phyloP scores from a whole-genome alignment of 208 protist genomes.

The Acanthamoeba polyphaga region DNA sequence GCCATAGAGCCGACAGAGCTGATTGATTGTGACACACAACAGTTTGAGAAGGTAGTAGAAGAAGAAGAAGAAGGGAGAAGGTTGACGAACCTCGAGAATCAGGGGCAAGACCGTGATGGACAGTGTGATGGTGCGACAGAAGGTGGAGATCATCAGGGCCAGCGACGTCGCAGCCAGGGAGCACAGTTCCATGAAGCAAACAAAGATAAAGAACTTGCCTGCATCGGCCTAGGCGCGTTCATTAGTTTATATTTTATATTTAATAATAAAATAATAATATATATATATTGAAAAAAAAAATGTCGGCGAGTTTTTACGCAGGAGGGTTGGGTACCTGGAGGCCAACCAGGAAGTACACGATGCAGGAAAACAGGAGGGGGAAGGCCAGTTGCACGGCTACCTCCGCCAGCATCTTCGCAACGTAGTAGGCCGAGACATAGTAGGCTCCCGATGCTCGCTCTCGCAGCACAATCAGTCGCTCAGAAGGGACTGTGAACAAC shows the following conservation, averaged over 20 bases:
- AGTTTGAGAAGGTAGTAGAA: too few relatives aligned
- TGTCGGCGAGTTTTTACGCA: too few relatives aligned
- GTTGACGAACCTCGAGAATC: not conserved
- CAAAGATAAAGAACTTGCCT: constrained; percentile 73
- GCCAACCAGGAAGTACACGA: constrained; percentile 68
- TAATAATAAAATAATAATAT: too few relatives aligned
- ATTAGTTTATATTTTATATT: too few relatives aligned
- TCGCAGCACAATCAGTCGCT: constrained; percentile 78
- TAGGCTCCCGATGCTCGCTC: constrained; percentile 80
- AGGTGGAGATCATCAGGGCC: constrained; percentile 72
- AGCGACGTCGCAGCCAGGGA: constrained; percentile 56
- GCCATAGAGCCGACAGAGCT: constrained; percentile 70
- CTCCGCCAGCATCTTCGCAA: constrained; percentile 78
- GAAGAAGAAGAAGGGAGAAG: not conserved
- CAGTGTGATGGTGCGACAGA: constrained; percentile 65
- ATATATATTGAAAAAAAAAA: too few relatives aligned
- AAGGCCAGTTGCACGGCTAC: constrained; percentile 63
- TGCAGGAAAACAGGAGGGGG: constrained; percentile 63
- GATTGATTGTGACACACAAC: too few relatives aligned
- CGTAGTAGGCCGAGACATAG: constrained; percentile 77
- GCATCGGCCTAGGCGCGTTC: too few relatives aligned
- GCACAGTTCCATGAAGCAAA: constrained; percentile 76
- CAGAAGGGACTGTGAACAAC: constrained; percentile 57
- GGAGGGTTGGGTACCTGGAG: constrained; percentile 74
- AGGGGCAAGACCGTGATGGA: constrained; percentile 51